Evolutionary conservation across 352 stramenopile species (phyloP).

Genomic region (Globisporangium cystogenes): DNA sequence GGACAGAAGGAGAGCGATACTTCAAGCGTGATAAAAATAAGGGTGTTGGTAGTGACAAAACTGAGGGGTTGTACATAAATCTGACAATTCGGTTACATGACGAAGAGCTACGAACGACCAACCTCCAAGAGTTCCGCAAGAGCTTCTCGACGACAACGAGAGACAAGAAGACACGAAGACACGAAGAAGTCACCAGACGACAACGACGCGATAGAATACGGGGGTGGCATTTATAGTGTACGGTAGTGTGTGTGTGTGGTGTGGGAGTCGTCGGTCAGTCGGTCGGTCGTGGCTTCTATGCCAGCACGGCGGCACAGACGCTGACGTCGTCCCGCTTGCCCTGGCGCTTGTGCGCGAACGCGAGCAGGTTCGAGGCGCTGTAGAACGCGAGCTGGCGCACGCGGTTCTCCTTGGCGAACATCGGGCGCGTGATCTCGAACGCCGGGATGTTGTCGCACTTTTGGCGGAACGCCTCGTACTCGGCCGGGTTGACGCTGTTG

Average conservation of each 20-base stretch:
- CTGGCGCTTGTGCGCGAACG: slow-evolving; percentile 85
- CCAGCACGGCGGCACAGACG: slow-evolving; percentile 78
- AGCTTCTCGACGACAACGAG: no score
- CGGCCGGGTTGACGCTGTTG: slow-evolving; percentile 46
- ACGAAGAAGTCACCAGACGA: no score
- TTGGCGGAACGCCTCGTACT: slow-evolving; percentile 62
- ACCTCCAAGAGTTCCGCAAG: no score
- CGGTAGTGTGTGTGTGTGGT: neutral
- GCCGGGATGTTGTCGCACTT: slow-evolving; percentile 74
- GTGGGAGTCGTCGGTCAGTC: no score
- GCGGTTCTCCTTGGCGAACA: slow-evolving; percentile 79
- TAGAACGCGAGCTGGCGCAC: slow-evolving; percentile 86
- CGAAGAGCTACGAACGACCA: no score
- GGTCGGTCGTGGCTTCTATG: slow-evolving; percentile 28
- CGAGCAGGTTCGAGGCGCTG: slow-evolving; percentile 83
- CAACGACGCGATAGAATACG: neutral
- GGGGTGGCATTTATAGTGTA: neutral
- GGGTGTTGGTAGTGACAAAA: no score
- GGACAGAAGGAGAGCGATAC: no score
- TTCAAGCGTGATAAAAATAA: no score
- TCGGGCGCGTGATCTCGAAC: slow-evolving; percentile 45
- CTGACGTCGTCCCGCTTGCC: slow-evolving; percentile 86
- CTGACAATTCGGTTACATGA: no score
- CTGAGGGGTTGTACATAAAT: no score
- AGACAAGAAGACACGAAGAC: no score